Base-by-base conservation (phyloP, 805 yeast genomes). In the Kregervanrija pseudodelftensis region DNA sequence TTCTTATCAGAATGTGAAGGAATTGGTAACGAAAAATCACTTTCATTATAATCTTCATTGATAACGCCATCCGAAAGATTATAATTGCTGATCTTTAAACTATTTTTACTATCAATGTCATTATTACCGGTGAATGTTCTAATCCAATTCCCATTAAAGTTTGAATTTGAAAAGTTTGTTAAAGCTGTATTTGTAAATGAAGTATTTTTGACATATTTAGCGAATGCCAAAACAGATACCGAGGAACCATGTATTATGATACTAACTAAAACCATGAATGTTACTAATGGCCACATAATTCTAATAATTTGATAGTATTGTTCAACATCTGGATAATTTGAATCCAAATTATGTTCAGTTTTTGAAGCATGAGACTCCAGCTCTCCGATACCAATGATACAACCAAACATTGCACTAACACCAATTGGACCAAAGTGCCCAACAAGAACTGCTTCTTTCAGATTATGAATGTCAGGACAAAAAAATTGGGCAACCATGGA, bases 351-450 rank as follows among this genome's bases (percentile, higher is more conserved):
- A 30, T 58, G 59, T 58, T 31, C 69, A 45, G 44, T 65, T 50
- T 56, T 64, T 64, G 50, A 59, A 57, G 55, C 69, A 33, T 50
- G 53, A 8, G 56, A 48, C 22, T 61, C 64, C 22, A 60, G 44
- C 32, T 59, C 60, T 2, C 56, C 52, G 30, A 58, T 57, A 5
- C 65, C 64, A 12, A 60, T 30, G 13, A 61, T 57, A 11, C 59
- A 57, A 1, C 64, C 64, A 49, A 58, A 61, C 8, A 61, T 52
- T 3, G 64, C 65, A 33, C 63, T 61, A 15, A 60, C 65, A 15
- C 87, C 88, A 56, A 82, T 79, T 8, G 88, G 88, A 30, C 88
- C 88, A 55, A 82, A 81, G 63, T 77, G 85, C 39, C 87, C 87
- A 49, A 80, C 76, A 56, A 81, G 77, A 5, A 80, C 53, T 1